phyloP scores from a whole-genome alignment of 768 basidiomycete species.

The Lenzites betulinus region DNA sequence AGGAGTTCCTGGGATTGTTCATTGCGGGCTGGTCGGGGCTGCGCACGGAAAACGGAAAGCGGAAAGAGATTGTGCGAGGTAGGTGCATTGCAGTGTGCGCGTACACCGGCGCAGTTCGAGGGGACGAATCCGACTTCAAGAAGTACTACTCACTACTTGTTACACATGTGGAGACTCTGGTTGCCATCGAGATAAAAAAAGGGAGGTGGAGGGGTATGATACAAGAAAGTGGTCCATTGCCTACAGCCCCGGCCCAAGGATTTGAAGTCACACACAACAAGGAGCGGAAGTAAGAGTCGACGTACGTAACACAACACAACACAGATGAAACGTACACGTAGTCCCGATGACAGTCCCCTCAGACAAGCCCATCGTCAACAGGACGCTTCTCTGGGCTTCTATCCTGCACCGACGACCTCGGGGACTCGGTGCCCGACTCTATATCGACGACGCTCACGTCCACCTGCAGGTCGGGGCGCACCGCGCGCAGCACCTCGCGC shows the following conservation, averaged over 20 bases:
- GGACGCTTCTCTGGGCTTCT: not conserved
- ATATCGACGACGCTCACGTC: not conserved
- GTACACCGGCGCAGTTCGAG: too few species aligned
- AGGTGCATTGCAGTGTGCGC: not conserved
- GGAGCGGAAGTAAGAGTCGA: not conserved
- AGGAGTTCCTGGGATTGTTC: not conserved
- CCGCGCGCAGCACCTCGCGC: not conserved
- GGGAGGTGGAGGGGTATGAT: not conserved
- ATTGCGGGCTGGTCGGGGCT: not conserved
- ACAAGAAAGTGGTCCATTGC: not conserved
- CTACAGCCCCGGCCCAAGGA: not conserved
- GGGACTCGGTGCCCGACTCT: not conserved
- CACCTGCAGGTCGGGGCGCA: not conserved
- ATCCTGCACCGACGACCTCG: not conserved
- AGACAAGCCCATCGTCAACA: not conserved
- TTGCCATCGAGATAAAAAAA: not conserved
- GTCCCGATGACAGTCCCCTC: too few species aligned
- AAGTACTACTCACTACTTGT: too few species aligned
- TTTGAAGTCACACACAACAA: not conserved
- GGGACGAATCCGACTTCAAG: too few species aligned
- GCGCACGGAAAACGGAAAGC: too few species aligned
- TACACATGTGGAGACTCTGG: not conserved
- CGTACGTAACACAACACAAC: not conserved
- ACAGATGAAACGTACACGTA: too few species aligned
- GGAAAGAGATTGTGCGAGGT: too few species aligned